Evolutionary conservation across 78 protist genomes (phyloP).

Genomic region (Bodo saltans): DNA sequence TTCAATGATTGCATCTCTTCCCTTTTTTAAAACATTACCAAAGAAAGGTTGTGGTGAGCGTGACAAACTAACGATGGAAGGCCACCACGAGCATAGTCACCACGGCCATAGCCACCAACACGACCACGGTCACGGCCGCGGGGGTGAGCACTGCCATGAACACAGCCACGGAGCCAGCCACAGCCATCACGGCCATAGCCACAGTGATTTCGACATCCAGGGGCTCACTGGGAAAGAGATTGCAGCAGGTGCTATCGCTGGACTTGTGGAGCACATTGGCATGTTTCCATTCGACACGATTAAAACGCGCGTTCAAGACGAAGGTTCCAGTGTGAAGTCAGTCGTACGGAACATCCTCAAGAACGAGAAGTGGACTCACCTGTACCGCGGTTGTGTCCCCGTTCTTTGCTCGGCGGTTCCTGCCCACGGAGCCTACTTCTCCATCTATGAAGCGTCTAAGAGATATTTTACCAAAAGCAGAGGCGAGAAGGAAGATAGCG

Average conservation of each 20-base stretch:
- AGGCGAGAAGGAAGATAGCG: background rate
- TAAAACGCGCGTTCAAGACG: slow-evolving; percentile 29
- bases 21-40: too few relatives aligned
- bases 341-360: background rate
- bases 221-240: slow-evolving; percentile 3
- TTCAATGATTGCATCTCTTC: too few relatives aligned
- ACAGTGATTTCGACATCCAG: background rate
- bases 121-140: too few relatives aligned
- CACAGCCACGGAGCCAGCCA: too few relatives aligned
- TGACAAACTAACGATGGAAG: too few relatives aligned
- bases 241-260: slow-evolving; percentile 29
- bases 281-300: slow-evolving; percentile 47
- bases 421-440: slow-evolving; percentile 57
- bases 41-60: too few relatives aligned
- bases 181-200: background rate
- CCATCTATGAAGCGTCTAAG: slow-evolving; percentile 36
- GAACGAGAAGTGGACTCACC: background rate
- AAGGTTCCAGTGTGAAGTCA: background rate
- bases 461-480: too few relatives aligned
- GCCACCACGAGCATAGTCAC: too few relatives aligned
- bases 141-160: too few relatives aligned
- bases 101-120: too few relatives aligned
- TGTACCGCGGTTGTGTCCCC: slow-evolving; percentile 21
- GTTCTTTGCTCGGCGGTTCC: slow-evolving; percentile 54
- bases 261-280: slow-evolving; percentile 26